phyloP scores from a whole-genome alignment of 768 basidiomycete genomes.

The Galerina sulciceps region DNA sequence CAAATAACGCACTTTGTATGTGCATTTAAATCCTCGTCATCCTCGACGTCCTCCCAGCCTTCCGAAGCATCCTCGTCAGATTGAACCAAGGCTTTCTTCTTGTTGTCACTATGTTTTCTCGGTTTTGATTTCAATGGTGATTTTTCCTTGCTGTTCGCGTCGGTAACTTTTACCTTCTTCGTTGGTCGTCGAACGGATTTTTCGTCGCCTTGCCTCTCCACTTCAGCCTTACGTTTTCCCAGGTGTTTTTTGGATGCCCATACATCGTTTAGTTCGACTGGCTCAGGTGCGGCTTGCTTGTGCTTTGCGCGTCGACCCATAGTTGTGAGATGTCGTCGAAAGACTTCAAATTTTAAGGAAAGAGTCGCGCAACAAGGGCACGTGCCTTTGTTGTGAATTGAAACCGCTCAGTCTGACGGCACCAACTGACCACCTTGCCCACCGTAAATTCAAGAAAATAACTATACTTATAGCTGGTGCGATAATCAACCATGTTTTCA shows the following conservation, averaged over 20 bases:
- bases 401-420: too few relatives aligned
- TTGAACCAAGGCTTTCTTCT: slow-evolving; percentile 14
- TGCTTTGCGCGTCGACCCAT: slow-evolving; percentile 90
- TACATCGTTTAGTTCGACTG: slow-evolving; percentile 48
- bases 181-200: slow-evolving; percentile 37
- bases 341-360: too few relatives aligned
- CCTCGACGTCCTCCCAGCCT: slow-evolving; percentile 69
- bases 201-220: slow-evolving; percentile 35
- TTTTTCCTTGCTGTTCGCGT: slow-evolving; percentile 41
- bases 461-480: too few relatives aligned
- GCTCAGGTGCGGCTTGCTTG: slow-evolving; percentile 76
- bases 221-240: slow-evolving; percentile 75
- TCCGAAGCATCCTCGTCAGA: slow-evolving; percentile 41
- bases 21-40: slow-evolving; percentile 46
- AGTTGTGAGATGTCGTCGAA: neutral
- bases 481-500: too few relatives aligned
- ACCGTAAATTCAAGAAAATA: too few relatives aligned
- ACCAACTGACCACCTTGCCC: too few relatives aligned
- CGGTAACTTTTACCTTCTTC: slow-evolving; percentile 51
- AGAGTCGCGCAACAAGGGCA: too few relatives aligned
- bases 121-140: slow-evolving; percentile 21
- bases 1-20: slow-evolving; percentile 38
- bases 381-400: too few relatives aligned
- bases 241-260: slow-evolving; percentile 55
- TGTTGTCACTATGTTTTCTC: slow-evolving; percentile 16